Percentiles rank a stretch among this genome's conserved stretches.
phyloP scores from a whole-genome alignment of 371 early-diverging fungal species.

The Rhizopus sp. region DNA sequence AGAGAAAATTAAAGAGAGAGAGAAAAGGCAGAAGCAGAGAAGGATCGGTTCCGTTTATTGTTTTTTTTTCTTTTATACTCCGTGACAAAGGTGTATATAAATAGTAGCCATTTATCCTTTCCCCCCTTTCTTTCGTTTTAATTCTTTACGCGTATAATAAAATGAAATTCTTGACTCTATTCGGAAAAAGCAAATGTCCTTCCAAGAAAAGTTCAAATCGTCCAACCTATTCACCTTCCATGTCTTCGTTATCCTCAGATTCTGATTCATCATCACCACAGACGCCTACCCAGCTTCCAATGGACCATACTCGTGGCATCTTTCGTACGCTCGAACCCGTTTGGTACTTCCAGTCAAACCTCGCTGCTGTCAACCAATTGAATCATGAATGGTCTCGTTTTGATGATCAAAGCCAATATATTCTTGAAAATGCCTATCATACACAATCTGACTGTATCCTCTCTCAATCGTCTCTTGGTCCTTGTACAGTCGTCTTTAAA shows the following conservation, averaged over 20 bases:
- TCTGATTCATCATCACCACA: conserved; percentile 22
- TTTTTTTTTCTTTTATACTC: not conserved
- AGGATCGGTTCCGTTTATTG: not conserved
- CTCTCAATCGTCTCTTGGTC: conserved; percentile 16
- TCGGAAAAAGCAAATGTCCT: conserved; percentile 21
- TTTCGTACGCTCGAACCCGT: conserved; percentile 48
- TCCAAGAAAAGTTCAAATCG: conserved; percentile 1
- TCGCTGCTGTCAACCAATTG: conserved; percentile 6
- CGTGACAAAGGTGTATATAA: conserved; percentile 1
- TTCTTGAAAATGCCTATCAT: conserved; percentile 23
- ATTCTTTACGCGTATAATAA: not conserved
- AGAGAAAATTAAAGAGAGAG: conserved; percentile 3
- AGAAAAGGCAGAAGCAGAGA: not conserved
- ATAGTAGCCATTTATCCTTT: not conserved
- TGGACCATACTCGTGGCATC: conserved; percentile 38
- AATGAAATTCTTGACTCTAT: conserved; percentile 17
- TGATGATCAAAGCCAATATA: conserved; percentile 28
- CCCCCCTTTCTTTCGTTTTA: conserved; percentile 4
- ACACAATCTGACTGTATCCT: conserved; percentile 21
- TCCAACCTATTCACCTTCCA: conserved; percentile 17
- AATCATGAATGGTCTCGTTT: conserved; percentile 33
- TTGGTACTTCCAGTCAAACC: conserved; percentile 33
- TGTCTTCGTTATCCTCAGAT: conserved; percentile 27
- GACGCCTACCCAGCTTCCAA: conserved; percentile 28
- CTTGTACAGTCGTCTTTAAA: conserved; percentile 25